Evolutionary conservation across 1,139 yeast genomes (phyloP), one percentile per base, ranked within the genome.

Genomic region (Suhomyces guaymorum): DNA sequence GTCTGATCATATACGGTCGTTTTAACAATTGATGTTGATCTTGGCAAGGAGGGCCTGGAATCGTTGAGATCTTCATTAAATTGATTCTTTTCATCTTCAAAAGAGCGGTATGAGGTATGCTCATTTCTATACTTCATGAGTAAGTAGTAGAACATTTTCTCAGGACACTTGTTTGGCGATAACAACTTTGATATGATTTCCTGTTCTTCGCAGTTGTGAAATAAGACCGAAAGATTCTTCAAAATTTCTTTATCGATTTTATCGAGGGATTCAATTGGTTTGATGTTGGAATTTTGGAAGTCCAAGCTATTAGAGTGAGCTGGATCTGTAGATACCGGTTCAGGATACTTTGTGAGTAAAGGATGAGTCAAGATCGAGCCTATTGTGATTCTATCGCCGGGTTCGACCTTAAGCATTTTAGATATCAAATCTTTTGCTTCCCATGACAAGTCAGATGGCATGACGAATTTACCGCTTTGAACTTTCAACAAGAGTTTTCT

Each of bases 351-450:
- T 9, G 66, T 66, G 41, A 92, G 64, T 38, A 94, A 68, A 4
- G 97, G 96, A 62, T 92, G 98, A 4, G 59, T 63, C 42, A 87
- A 64, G 43, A 92, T 87, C 34, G 80, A 80, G 25, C 71, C 73
- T 52, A 92, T 87, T 22, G 82, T 70, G 41, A 92, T 84, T 58
- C 99, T 76, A 30, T 80, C 76, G 8, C 59, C 62, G 7, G 99
- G 98, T 46, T 88, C 76, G 2, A 88, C 90, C 31, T 78, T 78
- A 36, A 92, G 70, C 88, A 92, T 92, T 48, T 75, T 75, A 43
- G 84, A 70, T 37, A 92, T 89, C 45, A 92, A 73, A 59, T 92
- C 96, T 49, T 79, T 79, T 4, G 98, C 97, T 49, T 90, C 96
- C 39, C 69, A 53, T 3, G 94, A 82, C 34, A 94, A 64, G 38